phyloP scores from a whole-genome alignment of 2,329 filamentous ascomycete species.

The Penicillium sp. region DNA sequence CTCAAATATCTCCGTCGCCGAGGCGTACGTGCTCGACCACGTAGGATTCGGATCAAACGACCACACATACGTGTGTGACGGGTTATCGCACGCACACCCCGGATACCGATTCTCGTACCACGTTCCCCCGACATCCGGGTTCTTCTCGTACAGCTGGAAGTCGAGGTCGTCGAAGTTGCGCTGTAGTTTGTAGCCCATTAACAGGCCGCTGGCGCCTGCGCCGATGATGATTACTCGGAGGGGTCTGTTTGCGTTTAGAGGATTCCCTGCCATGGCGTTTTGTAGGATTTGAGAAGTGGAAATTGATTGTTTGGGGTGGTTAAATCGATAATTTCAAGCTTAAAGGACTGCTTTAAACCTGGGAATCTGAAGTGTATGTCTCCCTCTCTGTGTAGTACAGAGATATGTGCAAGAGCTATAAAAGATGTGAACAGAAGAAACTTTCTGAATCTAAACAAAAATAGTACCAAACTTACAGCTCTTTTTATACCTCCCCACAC shows the following conservation, averaged over 20 bases:
- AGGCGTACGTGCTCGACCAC: conserved; percentile 35
- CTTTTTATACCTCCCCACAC: too few species aligned
- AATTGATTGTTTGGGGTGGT: too few species aligned
- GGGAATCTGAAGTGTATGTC: too few species aligned
- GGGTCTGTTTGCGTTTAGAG: neutral
- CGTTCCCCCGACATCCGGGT: conserved; percentile 37
- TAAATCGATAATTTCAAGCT: neutral
- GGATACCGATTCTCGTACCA: conserved; percentile 40
- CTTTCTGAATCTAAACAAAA: too few species aligned
- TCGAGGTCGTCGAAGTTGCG: conserved; percentile 4
- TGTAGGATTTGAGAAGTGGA: neutral
- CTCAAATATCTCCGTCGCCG: neutral
- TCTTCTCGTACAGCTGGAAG: conserved; percentile 18
- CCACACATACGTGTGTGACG: conserved; percentile 43
- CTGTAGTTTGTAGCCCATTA: conserved; percentile 10
- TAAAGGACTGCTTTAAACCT: too few species aligned
- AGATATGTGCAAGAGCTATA: too few species aligned
- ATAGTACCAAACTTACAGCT: too few species aligned
- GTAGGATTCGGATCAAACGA: conserved; percentile 50
- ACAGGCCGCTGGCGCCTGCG: conserved; percentile 6
- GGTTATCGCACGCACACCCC: conserved; percentile 42
- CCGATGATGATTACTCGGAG: conserved; percentile 5
- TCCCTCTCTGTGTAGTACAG: too few species aligned
- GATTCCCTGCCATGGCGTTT: neutral
- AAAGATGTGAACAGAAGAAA: too few species aligned